A percentile compares a stretch with the other conserved stretches of the same genome.
Evolutionary conservation across 148 eudicot genomes (phyloP).

Genomic region (Cornus controversa): DNA sequence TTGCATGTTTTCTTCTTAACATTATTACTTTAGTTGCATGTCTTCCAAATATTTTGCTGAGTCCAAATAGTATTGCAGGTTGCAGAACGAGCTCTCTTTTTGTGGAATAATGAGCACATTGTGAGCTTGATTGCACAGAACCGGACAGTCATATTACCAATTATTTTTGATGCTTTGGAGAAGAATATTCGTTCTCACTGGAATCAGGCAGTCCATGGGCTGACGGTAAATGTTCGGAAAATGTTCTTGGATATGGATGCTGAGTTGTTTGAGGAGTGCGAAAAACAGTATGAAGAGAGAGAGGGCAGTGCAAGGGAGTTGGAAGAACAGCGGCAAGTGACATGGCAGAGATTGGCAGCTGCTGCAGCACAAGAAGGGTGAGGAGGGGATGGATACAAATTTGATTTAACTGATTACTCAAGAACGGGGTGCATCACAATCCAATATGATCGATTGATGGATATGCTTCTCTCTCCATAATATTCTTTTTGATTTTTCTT

Average conservation of each 20-base stretch:
- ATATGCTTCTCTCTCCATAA: background rate
- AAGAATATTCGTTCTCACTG: slow-evolving; percentile 26
- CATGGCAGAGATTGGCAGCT: slow-evolving; percentile 20
- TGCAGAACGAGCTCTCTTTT: slow-evolving; percentile 28
- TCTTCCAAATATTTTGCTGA: background rate
- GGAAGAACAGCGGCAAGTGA: slow-evolving; percentile 15
- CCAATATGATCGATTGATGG: background rate
- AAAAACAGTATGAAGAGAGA: slow-evolving; percentile 17
- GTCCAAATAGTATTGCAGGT: slow-evolving; percentile 11
- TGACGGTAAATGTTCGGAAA: slow-evolving; percentile 29
- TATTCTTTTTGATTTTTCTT: background rate
- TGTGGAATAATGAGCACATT: slow-evolving; percentile 34
- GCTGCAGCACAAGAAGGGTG: slow-evolving; percentile 15
- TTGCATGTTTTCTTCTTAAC: background rate
- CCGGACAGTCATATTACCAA: slow-evolving; percentile 26
- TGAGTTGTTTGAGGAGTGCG: slow-evolving; percentile 25
- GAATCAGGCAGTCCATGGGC: slow-evolving; percentile 22
- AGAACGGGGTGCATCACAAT: background rate
- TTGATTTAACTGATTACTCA: background rate
- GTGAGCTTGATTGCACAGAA: slow-evolving; percentile 22
- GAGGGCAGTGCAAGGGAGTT: slow-evolving; percentile 8
- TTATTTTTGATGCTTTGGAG: slow-evolving; percentile 27
- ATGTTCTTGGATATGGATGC: slow-evolving; percentile 32
- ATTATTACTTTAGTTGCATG: background rate
- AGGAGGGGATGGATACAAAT: background rate